Base-by-base conservation (phyloP, 1,284 basidiomycete genomes). In the Peniophora sp. region DNA sequence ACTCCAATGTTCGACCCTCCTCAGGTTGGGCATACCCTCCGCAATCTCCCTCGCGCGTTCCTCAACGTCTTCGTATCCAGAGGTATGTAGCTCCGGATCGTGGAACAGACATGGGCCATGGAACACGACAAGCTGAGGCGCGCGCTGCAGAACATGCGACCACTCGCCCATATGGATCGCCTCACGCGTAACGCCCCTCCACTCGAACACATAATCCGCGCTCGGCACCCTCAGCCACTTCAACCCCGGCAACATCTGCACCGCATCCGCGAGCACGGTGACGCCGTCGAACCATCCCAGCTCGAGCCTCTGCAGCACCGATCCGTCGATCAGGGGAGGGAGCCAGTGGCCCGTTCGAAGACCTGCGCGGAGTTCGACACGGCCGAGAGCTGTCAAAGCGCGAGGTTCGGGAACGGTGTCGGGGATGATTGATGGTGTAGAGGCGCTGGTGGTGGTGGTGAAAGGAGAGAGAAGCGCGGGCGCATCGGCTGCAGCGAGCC, bases 1-100 rank as follows among this genome's bases (percentile, higher is more conserved):
- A 22, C 58, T 60, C 58, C 60, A 61, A 47, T 62, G 60, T 34
- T 63, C 61, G 10, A 62, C 36, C 41, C 57, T 53, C 18, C 52
- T 49, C 45, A 63, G 47, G 11, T 54, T 56, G 12, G 60, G 59
- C 27, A 55, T 57, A 14, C 58, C 51, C 48, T 44, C 51, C 23
- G 59, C 54, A 3, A 63, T 48, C 36, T 61, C 52, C 12, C 54
- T 51, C 23, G 59, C 59, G 3, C 60, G 56, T 24, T 62, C 58
- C 23, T 61, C 57, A 48, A 62, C 62, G 37, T 54, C 48, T 3
- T 27, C 47, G 18, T 23, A 22, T 36, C 6, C 37, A 32, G 27
- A 32, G 12, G 27, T 5, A 32, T 32, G n/a, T 23, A 34, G 22
- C 15, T 36, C 39, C 8, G 54, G 54, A 24, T 55, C 54, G 15